Conservation (phyloP, 768 basidiomycete genomes). For the Suillus subluteus region DNA sequence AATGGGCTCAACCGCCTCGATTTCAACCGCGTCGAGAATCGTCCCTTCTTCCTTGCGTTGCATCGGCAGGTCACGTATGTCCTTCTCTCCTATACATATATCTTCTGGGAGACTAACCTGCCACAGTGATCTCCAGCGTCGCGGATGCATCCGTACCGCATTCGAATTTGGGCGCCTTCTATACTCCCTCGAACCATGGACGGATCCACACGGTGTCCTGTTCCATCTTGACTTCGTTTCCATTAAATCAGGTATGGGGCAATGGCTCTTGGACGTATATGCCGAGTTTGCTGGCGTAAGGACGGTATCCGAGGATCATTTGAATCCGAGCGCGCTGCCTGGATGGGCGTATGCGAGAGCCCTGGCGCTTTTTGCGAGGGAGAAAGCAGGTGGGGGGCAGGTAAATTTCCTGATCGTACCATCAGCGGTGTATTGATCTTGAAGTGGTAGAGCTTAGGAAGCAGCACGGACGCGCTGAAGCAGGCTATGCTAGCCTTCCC, state of each 20-base stretch:
- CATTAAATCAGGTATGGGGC: slow-evolving; percentile 74
- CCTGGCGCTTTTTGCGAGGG: slow-evolving; percentile 60
- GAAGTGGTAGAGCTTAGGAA: slow-evolving; percentile 1
- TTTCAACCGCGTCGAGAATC: slow-evolving; percentile 88
- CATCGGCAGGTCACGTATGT: slow-evolving; percentile 81
- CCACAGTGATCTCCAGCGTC: slow-evolving; percentile 77
- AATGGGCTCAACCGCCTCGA: slow-evolving; percentile 82
- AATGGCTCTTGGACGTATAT: slow-evolving; percentile 80
- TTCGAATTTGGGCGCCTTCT: slow-evolving; percentile 92
- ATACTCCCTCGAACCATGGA: slow-evolving; percentile 80
- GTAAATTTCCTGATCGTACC: slow-evolving; percentile 22
- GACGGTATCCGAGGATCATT: slow-evolving; percentile 15
- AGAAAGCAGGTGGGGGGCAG: slow-evolving; percentile 46
- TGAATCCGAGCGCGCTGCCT: slow-evolving; percentile 68
- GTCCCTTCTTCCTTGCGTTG: slow-evolving; percentile 89
- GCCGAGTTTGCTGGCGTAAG: slow-evolving; percentile 20
- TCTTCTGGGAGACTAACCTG: slow-evolving; percentile 1
- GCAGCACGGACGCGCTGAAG: slow-evolving; percentile 67
- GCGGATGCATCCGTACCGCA: slow-evolving; percentile 87
- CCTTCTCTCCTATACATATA: not conserved
- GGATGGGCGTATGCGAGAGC: slow-evolving; percentile 79
- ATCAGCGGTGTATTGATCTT: not conserved
- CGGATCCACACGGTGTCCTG: slow-evolving; percentile 87
- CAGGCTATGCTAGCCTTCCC: slow-evolving; percentile 82
- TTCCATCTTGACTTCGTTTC: slow-evolving; percentile 87